These are phyloP conservation scores for Solanum chiquidenum DNA, from an alignment of 257 asterid genomes.

Conservation along the genomic window DNA sequence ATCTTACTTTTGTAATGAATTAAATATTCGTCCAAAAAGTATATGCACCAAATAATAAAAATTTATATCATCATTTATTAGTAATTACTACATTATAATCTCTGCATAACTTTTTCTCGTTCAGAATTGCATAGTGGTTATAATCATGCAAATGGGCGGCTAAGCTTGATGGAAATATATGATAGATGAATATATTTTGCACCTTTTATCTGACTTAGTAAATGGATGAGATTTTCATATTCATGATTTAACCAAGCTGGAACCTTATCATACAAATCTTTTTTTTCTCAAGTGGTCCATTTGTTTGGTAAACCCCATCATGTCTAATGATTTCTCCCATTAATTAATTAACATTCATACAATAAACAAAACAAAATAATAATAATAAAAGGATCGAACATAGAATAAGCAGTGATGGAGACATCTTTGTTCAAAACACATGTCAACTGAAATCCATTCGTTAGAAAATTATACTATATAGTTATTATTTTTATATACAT, in stretches of 20 bases:
- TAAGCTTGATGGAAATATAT: background rate
- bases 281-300: background rate
- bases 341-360: background rate
- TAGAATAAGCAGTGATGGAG: background rate
- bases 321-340: background rate
- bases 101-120: background rate
- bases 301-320: background rate
- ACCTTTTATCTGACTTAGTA: background rate
- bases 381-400: background rate
- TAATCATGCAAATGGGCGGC: background rate
- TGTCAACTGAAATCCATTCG: background rate
- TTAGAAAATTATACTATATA: background rate
- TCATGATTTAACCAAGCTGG: background rate
- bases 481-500: background rate
- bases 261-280: background rate
- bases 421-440: background rate
- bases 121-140: background rate
- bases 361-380: background rate
- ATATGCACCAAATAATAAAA: background rate
- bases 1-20: background rate
- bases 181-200: background rate
- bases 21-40: background rate
- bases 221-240: background rate
- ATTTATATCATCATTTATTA: background rate
- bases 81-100: background rate